Conservation (phyloP, 2,329 filamentous ascomycete genomes). For the Alternaria ethzedia region DNA sequence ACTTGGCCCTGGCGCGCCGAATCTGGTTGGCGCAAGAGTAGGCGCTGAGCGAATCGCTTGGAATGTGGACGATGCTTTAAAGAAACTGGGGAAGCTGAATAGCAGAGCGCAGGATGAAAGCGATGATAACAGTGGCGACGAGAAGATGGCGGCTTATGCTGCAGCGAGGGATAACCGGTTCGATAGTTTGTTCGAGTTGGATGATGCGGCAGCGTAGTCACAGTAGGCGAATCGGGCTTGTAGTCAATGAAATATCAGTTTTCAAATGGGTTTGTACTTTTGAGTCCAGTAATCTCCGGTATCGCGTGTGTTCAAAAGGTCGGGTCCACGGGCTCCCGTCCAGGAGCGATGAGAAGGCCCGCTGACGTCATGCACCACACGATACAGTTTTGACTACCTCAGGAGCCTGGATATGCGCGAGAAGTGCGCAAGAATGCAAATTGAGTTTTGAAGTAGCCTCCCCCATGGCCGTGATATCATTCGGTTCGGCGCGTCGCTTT, state of each 20-base stretch:
- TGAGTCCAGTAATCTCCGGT: neutral
- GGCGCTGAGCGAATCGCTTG: slow-evolving; percentile 77
- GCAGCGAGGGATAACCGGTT: slow-evolving; percentile 54
- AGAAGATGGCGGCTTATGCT: slow-evolving; percentile 40
- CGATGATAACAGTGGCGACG: slow-evolving; percentile 19
- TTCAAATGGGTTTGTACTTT: neutral
- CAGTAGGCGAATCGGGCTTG: neutral
- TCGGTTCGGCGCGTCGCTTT: neutral
- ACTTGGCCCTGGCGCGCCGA: slow-evolving; percentile 74
- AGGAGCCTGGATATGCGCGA: neutral
- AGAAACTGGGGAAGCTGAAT: slow-evolving; percentile 18
- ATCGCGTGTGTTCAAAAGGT: neutral
- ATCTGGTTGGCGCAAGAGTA: slow-evolving; percentile 74
- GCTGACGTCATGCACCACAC: neutral
- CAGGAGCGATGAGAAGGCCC: neutral
- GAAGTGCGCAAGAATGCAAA: neutral
- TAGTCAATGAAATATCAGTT: neutral
- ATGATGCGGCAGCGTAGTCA: neutral
- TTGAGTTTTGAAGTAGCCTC: neutral
- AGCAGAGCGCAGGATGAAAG: neutral
- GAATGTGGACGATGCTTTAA: slow-evolving; percentile 68
- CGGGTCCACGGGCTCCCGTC: neutral
- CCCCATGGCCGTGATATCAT: neutral
- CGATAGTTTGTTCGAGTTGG: slow-evolving; percentile 37
- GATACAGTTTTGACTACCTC: neutral